These are phyloP conservation scores for Syncephalastrum sp. DNA, from an alignment of 371 early-diverging fungal species.

Conservation along the genomic window DNA sequence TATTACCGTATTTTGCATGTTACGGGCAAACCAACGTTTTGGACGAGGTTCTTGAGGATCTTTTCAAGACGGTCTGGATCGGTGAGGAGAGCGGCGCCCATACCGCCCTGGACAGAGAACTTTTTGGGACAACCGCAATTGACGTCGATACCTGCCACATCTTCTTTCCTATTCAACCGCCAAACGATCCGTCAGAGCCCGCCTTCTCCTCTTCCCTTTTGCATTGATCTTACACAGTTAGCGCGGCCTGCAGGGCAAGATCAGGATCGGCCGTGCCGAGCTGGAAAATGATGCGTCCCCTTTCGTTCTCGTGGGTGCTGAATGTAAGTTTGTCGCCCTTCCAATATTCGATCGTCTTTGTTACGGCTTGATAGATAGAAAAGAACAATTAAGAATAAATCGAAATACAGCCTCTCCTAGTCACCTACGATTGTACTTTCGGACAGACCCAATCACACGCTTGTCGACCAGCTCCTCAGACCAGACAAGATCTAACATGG, in stretches of 20 bases:
- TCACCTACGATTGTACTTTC: slow-evolving; percentile 68
- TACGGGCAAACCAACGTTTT: slow-evolving; percentile 73
- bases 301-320: slow-evolving; percentile 67
- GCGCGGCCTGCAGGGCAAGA: slow-evolving; percentile 84
- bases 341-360: slow-evolving; percentile 70
- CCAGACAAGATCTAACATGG: slow-evolving; percentile 79
- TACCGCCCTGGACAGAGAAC: slow-evolving; percentile 92
- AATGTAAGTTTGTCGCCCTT: slow-evolving; percentile 59
- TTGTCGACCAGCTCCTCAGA: slow-evolving; percentile 91
- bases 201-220: not conserved
- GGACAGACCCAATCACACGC: slow-evolving; percentile 76
- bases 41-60: slow-evolving; percentile 79
- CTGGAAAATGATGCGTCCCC: slow-evolving; percentile 69
- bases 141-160: slow-evolving; percentile 88
- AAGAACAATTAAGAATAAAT: not conserved
- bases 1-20: slow-evolving; percentile 71
- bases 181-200: not conserved
- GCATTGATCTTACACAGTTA: slow-evolving; percentile 57
- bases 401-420: not conserved
- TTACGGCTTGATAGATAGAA: slow-evolving; percentile 37
- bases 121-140: slow-evolving; percentile 98
- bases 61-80: slow-evolving; percentile 79
- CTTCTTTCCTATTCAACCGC: slow-evolving; percentile 58
- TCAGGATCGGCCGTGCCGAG: slow-evolving; percentile 85
- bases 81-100: slow-evolving; percentile 92